phyloP scores from a whole-genome alignment of 2,329 filamentous ascomycete species.

The Aspergillus costaricaensis region DNA sequence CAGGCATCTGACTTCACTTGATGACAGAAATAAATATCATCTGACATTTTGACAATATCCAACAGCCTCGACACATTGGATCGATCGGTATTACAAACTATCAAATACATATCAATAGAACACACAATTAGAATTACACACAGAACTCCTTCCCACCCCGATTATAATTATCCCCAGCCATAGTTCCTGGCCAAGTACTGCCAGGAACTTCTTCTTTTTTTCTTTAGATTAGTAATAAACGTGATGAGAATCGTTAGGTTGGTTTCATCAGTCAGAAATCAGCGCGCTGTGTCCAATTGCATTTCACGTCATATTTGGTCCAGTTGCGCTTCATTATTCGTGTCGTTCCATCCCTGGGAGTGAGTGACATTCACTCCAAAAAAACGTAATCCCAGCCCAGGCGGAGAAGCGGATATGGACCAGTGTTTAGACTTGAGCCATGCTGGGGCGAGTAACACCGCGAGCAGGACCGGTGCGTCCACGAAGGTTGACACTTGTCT shows the following conservation, averaged over 20 bases:
- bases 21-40: no score
- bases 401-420: not conserved
- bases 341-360: not conserved
- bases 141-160: not conserved
- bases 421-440: conserved; percentile 46
- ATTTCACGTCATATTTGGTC: not conserved
- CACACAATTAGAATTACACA: not conserved
- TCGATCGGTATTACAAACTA: not conserved
- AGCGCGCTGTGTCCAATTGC: not conserved
- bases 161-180: not conserved
- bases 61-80: not conserved
- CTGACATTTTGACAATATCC: no score
- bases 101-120: not conserved
- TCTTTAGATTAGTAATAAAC: not conserved
- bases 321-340: not conserved
- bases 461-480: conserved; percentile 35
- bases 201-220: not conserved
- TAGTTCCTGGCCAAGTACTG: not conserved
- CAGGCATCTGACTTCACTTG: no score
- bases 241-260: not conserved
- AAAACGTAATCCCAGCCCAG: not conserved
- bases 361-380: not conserved
- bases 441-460: conserved; percentile 39
- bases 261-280: not conserved
- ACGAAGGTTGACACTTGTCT: conserved; percentile 37